A percentile compares a stretch with the other conserved stretches of the same genome.
Evolutionary conservation across 1,284 basidiomycete genomes (phyloP).

Genomic region (Megacollybia platyphylla): DNA sequence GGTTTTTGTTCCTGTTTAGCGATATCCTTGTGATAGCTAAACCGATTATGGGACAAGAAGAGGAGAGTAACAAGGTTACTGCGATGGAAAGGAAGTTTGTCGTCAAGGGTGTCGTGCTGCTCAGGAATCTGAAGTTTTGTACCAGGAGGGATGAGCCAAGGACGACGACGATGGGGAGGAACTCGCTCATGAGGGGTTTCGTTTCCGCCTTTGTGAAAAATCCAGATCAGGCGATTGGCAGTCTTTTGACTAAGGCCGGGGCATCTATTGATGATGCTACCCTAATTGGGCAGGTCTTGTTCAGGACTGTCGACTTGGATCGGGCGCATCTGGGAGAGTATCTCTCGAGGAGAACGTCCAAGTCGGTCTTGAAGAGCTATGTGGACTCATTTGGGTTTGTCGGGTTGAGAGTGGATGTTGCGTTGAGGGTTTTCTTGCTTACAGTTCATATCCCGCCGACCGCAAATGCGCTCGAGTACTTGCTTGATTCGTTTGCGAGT

Average conservation of each 20-base stretch:
- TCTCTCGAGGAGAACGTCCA: constrained; percentile 60
- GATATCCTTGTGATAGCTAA: constrained; percentile 87
- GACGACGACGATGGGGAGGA: constrained; percentile 26
- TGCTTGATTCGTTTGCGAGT: constrained; percentile 78
- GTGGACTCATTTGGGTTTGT: constrained; percentile 80
- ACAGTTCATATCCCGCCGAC: constrained; percentile 63
- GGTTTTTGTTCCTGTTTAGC: constrained; percentile 90
- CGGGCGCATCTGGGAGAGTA: constrained; percentile 75
- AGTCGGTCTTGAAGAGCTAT: constrained; percentile 69
- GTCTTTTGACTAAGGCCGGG: constrained; percentile 46
- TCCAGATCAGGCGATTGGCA: constrained; percentile 58
- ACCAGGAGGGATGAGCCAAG: constrained; percentile 50
- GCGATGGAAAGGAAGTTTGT: constrained; percentile 74
- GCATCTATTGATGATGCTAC: constrained; percentile 41
- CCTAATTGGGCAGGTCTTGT: constrained; percentile 71
- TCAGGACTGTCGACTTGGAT: constrained; percentile 79
- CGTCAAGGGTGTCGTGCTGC: constrained; percentile 78
- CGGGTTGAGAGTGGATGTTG: constrained; percentile 78
- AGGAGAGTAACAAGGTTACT: constrained; percentile 47
- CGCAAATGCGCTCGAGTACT: constrained; percentile 39
- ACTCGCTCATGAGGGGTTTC: constrained; percentile 57
- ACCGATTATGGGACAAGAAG: constrained; percentile 51
- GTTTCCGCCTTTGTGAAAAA: constrained; percentile 64
- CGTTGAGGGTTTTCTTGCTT: constrained; percentile 79
- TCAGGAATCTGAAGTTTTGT: constrained; percentile 59